phyloP scores from a whole-genome alignment of 2,329 filamentous ascomycete species.

The Pyricularia sp. region DNA sequence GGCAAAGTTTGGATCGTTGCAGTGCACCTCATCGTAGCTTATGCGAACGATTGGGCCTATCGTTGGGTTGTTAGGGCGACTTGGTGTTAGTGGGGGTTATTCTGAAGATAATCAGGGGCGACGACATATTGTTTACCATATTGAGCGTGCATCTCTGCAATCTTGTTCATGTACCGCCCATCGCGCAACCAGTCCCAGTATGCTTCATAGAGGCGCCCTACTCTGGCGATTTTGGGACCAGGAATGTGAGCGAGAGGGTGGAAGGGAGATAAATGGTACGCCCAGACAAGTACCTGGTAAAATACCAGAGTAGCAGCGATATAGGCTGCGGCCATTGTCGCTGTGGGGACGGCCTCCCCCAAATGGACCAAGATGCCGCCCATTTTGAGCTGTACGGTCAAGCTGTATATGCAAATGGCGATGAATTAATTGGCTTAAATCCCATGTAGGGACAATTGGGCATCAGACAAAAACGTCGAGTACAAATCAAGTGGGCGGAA shows the following conservation, averaged over 20 bases:
- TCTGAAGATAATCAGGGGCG: neutral
- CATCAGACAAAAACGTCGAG: neutral
- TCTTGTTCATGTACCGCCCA: slow-evolving; percentile 21
- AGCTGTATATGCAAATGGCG: neutral
- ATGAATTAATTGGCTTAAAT: neutral
- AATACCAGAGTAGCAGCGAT: slow-evolving; percentile 15
- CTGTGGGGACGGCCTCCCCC: neutral
- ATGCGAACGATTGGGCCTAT: slow-evolving; percentile 7
- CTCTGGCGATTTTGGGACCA: slow-evolving; percentile 22
- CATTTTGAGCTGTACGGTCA: neutral
- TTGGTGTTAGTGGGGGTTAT: neutral
- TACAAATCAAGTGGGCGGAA: neutral
- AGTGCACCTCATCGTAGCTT: slow-evolving; percentile 17
- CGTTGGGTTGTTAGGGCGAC: neutral
- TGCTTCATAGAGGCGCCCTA: slow-evolving; percentile 22
- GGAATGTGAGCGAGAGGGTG: slow-evolving; percentile 24
- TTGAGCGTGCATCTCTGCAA: slow-evolving; percentile 21
- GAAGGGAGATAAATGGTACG: slow-evolving; percentile 25
- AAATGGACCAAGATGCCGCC: neutral
- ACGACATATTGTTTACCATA: slow-evolving; percentile 11
- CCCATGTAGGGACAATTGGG: neutral
- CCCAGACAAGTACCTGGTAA: slow-evolving; percentile 15
- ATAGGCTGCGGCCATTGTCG: slow-evolving; percentile 3
- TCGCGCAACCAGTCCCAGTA: slow-evolving; percentile 23
- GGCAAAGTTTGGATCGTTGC: slow-evolving; percentile 14